Base-by-base conservation (phyloP, 352 stramenopile species). In the Peronospora destructor region DNA sequence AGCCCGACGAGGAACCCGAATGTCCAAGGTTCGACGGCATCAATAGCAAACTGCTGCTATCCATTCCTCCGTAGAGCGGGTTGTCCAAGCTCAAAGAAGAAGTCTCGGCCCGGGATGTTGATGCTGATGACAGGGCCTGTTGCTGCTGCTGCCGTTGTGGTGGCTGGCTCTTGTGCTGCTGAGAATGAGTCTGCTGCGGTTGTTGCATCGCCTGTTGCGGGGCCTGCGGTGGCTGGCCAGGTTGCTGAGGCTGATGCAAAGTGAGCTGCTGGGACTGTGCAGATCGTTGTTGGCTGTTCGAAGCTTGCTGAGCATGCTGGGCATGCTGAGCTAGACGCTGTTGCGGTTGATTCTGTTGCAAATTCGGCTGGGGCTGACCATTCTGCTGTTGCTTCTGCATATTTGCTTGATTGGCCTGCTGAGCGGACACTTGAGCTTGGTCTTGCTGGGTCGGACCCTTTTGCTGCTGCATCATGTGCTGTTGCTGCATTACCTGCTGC, bases 81-180 rank as follows among this genome's bases (percentile, higher is more conserved):
- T 87, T 73, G 47, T 87, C 76, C 32, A 86, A 55, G 13, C 48
- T 69, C 43, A 84, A 58, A 12, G 73, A 73, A 12, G 74, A 66
- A 23, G 64, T 75, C 41, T 85, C 70, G 13, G 44, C 53, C 14
- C 66, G 66, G 32, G 59, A 66, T 34, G 56, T 55, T 34, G 52
- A 23, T 26, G 49, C 30, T 12, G 36, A 28, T 41, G 29, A 28
- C 16, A 56, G 59, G 4, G 13, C 36, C 13, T 70, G 56, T 13
- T 73, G 59, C 26, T 64, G 46, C 13, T 44, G 55, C 12, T 35
- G 28, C 28, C 7, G 53, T 23, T 23, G 26, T 30, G 8, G 26
- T 12, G 28, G 35, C 19, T 67, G 59, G 7, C 23, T 25, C 23
- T 53, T 49, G 28, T 59, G 60, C 21, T 59, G 49, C 33, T 71